phyloP scores from a whole-genome alignment of 192 early-diverging fungal species.

The Helicostylum pulchrum region DNA sequence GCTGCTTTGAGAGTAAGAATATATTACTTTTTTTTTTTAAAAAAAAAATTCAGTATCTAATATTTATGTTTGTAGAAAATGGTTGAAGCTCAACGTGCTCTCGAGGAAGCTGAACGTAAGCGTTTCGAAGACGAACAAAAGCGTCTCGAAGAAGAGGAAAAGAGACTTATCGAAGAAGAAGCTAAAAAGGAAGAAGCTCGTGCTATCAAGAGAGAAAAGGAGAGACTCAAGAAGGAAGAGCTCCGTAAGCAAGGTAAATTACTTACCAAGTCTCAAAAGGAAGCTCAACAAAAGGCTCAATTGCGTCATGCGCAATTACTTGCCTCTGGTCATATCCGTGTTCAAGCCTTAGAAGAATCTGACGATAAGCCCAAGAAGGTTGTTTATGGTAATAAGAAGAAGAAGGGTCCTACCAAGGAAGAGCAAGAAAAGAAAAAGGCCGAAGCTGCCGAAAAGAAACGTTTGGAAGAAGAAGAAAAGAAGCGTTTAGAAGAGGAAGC shows the following conservation, averaged over 20 bases:
- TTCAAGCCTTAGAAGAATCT: constrained; percentile 58
- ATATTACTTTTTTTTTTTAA: not conserved
- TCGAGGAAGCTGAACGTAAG: constrained; percentile 74
- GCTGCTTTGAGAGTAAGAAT: constrained; percentile 48
- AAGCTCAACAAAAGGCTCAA: constrained; percentile 68
- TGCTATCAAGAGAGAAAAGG: constrained; percentile 78
- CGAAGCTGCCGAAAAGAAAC: constrained; percentile 32
- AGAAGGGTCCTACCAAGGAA: constrained; percentile 45
- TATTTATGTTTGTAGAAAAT: constrained; percentile 52
- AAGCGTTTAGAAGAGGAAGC: constrained; percentile 38
- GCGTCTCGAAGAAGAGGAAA: constrained; percentile 67
- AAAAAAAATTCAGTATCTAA: constrained; percentile 21
- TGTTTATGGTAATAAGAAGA: constrained; percentile 78
- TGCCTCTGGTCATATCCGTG: constrained; percentile 68
- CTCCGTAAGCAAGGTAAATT: constrained; percentile 90
- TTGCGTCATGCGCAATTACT: constrained; percentile 74
- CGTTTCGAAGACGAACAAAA: constrained; percentile 67
- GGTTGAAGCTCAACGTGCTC: constrained; percentile 69
- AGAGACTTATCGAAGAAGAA: constrained; percentile 62
- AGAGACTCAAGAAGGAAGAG: constrained; percentile 81
- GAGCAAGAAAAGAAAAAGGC: constrained; percentile 35
- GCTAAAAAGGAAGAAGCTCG: constrained; percentile 74
- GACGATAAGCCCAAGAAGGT: constrained; percentile 62
- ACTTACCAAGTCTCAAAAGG: constrained; percentile 90
- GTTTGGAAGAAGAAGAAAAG: constrained; percentile 35